Percentiles rank a stretch among this genome's conserved stretches.
Evolutionary conservation across 1,139 yeast species (phyloP).

Genomic region (Pichia sp.): DNA sequence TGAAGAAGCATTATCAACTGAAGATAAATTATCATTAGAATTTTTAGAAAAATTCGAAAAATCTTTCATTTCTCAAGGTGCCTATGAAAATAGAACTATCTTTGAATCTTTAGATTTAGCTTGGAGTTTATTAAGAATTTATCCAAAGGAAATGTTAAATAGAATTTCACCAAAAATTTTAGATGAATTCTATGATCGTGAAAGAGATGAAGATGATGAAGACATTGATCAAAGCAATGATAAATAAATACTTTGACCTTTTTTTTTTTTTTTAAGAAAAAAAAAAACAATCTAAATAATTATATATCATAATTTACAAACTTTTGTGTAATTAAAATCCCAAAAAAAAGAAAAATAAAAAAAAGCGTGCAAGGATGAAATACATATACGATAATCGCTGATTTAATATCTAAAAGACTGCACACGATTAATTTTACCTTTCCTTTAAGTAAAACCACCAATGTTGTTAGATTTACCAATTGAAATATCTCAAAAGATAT

Average conservation of each 20-base stretch:
- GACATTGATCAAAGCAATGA: slow-evolving; percentile 16
- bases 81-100: slow-evolving; percentile 89
- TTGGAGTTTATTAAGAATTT: slow-evolving; percentile 94
- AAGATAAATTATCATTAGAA: slow-evolving; percentile 94
- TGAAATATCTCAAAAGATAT: slow-evolving; percentile 43
- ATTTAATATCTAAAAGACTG: too few relatives aligned
- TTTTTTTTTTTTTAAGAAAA: too few relatives aligned
- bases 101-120: slow-evolving; percentile 96
- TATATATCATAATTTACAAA: background rate
- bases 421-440: too few relatives aligned
- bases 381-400: too few relatives aligned
- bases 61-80: slow-evolving; percentile 91
- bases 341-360: background rate
- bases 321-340: background rate
- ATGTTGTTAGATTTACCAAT: slow-evolving; percentile 36
- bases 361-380: too few relatives aligned
- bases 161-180: slow-evolving; percentile 97
- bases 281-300: too few relatives aligned
- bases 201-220: slow-evolving; percentile 56
- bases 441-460: background rate
- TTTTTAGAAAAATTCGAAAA: slow-evolving; percentile 96
- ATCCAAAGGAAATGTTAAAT: slow-evolving; percentile 97
- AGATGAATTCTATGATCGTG: slow-evolving; percentile 90
- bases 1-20: slow-evolving; percentile 97
- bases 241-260: background rate